Conservation (phyloP, 2,329 filamentous ascomycete genomes). For the Talaromyces funiculosus region DNA sequence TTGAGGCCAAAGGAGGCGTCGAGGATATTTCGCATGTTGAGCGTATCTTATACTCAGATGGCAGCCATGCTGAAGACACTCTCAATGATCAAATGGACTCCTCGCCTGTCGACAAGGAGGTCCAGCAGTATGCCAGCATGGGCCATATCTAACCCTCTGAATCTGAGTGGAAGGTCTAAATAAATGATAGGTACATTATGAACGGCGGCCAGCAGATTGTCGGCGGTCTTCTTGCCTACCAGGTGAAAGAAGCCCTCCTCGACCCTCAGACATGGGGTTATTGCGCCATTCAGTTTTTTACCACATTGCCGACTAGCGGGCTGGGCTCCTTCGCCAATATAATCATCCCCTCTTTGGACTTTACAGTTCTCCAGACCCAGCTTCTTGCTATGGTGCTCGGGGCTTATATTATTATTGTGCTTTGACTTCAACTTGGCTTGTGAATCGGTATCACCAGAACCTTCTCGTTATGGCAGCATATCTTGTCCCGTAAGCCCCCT, state of each 20-base stretch:
- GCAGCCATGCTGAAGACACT: constrained; percentile 44
- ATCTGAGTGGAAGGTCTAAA: background rate
- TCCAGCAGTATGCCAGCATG: constrained; percentile 62
- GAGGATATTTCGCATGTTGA: constrained; percentile 44
- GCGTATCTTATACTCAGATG: constrained; percentile 39
- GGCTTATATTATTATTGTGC: constrained; percentile 65
- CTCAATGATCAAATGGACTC: constrained; percentile 25
- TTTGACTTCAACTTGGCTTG: constrained; percentile 63
- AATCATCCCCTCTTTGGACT: constrained; percentile 65
- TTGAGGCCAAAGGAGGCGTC: background rate
- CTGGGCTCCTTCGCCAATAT: constrained; percentile 69
- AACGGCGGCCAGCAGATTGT: constrained; percentile 69
- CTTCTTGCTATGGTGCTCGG: constrained; percentile 68
- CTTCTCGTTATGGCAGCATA: constrained; percentile 60
- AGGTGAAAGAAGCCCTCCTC: constrained; percentile 52
- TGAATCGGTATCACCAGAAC: constrained; percentile 65
- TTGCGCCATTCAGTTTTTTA: constrained; percentile 61
- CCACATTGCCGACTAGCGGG: constrained; percentile 66
- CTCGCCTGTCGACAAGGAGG: constrained; percentile 59
- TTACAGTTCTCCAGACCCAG: constrained; percentile 62
- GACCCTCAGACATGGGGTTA: constrained; percentile 66
- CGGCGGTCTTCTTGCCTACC: constrained; percentile 61
- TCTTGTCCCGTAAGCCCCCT: constrained; percentile 57
- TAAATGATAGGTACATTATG: constrained; percentile 61
- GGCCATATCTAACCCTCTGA: constrained; percentile 23